These are phyloP conservation scores for Astragalus glycyphyllos DNA, from an alignment of 306 rosid species.

Conservation along the genomic window DNA sequence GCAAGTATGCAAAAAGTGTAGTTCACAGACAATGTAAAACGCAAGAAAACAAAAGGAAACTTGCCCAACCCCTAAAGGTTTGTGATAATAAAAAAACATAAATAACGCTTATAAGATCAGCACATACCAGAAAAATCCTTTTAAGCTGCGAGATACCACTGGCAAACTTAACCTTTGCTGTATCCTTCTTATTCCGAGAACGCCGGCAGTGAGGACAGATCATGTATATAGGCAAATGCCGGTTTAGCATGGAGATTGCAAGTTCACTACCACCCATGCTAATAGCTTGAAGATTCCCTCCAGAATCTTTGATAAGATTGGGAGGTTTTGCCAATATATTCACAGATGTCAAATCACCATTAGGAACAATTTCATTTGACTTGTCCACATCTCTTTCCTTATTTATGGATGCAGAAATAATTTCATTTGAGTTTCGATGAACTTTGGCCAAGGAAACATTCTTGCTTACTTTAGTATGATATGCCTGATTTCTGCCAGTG, in stretches of 20 bases:
- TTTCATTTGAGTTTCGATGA: slow-evolving; percentile 59
- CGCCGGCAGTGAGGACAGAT: slow-evolving; percentile 83
- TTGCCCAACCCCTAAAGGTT: slow-evolving; percentile 3
- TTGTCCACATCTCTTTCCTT: slow-evolving; percentile 59
- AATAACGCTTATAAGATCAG: slow-evolving; percentile 41
- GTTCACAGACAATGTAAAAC: slow-evolving; percentile 25
- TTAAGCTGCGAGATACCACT: slow-evolving; percentile 89
- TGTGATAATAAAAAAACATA: slow-evolving; percentile 10
- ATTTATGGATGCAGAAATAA: slow-evolving; percentile 48
- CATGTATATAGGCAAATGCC: slow-evolving; percentile 84
- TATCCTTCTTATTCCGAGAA: slow-evolving; percentile 65
- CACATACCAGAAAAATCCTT: slow-evolving; percentile 83
- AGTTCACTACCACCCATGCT: slow-evolving; percentile 60
- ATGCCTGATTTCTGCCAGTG: slow-evolving; percentile 46
- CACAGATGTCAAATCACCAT: slow-evolving; percentile 52
- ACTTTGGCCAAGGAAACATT: slow-evolving; percentile 59
- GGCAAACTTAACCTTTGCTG: slow-evolving; percentile 68
- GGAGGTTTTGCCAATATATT: slow-evolving; percentile 47
- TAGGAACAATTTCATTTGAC: slow-evolving; percentile 57
- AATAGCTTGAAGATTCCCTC: slow-evolving; percentile 60
- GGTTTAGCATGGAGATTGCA: slow-evolving; percentile 76
- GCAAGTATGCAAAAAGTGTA: slow-evolving; percentile 18
- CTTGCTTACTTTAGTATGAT: slow-evolving; percentile 56
- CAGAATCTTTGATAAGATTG: slow-evolving; percentile 52
- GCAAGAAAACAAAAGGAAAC: slow-evolving; percentile 30